Evolutionary conservation across 495 filamentous ascomycete genomes (phyloP), one percentile per base, ranked within the genome.

Genomic region (Pyrenula massariospora): DNA sequence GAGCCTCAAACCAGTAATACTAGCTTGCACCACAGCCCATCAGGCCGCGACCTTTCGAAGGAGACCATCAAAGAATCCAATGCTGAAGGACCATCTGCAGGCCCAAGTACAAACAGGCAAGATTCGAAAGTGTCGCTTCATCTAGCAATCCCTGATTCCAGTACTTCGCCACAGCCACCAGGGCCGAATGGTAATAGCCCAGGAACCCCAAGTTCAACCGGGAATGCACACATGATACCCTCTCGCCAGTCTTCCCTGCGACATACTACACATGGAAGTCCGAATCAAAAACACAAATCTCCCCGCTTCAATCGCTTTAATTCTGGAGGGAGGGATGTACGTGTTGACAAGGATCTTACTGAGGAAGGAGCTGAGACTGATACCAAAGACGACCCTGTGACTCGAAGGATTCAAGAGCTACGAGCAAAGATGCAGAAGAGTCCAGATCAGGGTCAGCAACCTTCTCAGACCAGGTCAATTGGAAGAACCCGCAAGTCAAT

Each of bases 171-270:
- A 15, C 5, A 42, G 8, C 5, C 31, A 42, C 31, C 31, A 8
- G 5, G 8, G 5, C 31, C 31, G 5, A 15, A 42, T 42, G 5
- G 8, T 15, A 8, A 42, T 15, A 42, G 31, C 15, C 8, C 60
- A 19, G 63, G 59, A 24, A 72, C 66, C 23, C 75, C 70, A 1
- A 73, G 74, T 19, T 70, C 71, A 0, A 72, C 76, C 53, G 73
- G 74, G 55, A 76, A 71, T 54, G 74, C 75, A 8, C 52, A 77
- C 66, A 59, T 77, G 10, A 86, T 89, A 52, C 86, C 86, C 3
- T 73, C 77, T 2, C 74, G 85, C 55, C 84, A 87, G 52, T 88
- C 85, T 1, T 88, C 84, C 5, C 63, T 88, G 47, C 73, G 84
- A 48, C 85, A 86, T 59, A 76, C 67, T 24, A 68, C 67, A 49